Percentiles rank a stretch among this genome's conserved stretches.
phyloP scores from a whole-genome alignment of 164 flowering plant genomes.

The Macadamia tetraphylla region DNA sequence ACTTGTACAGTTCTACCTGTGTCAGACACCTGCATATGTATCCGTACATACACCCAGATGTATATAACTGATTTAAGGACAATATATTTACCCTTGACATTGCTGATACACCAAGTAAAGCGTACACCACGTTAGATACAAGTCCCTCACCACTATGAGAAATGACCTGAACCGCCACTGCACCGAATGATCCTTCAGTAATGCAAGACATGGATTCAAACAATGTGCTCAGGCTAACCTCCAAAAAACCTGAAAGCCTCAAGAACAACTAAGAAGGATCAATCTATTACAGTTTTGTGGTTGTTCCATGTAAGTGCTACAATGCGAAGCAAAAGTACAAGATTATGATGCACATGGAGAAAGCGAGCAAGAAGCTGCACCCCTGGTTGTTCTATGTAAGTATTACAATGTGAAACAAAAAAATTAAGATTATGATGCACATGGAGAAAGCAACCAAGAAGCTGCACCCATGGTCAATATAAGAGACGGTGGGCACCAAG shows the following conservation, averaged over 20 bases:
- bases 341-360: background rate
- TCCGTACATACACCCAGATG: too few relatives aligned
- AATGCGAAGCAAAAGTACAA: background rate
- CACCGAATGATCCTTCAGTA: conserved; percentile 54
- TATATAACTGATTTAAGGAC: background rate
- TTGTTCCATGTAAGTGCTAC: too few relatives aligned
- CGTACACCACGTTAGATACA: conserved; percentile 81
- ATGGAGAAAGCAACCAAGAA: background rate
- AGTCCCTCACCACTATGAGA: conserved; percentile 87
- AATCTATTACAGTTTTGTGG: background rate
- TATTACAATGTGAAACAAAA: background rate
- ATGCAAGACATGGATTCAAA: conserved; percentile 41
- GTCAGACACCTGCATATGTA: too few relatives aligned
- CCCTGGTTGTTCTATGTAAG: background rate
- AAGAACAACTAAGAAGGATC: conserved; percentile 1
- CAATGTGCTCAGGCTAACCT: conserved; percentile 51
- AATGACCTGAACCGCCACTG: conserved; percentile 62
- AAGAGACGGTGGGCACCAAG: too few relatives aligned
- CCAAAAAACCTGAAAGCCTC: conserved; percentile 67
- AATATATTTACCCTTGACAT: conserved; percentile 81
- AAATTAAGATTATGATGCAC: background rate
- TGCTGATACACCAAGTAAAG: conserved; percentile 94
- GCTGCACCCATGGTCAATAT: background rate
- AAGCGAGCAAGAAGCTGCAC: background rate
- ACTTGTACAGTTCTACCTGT: too few relatives aligned